Percentiles rank a stretch among this genome's conserved stretches.
Conservation (phyloP, 805 yeast genomes). For the Middelhovenomyces tepae region DNA sequence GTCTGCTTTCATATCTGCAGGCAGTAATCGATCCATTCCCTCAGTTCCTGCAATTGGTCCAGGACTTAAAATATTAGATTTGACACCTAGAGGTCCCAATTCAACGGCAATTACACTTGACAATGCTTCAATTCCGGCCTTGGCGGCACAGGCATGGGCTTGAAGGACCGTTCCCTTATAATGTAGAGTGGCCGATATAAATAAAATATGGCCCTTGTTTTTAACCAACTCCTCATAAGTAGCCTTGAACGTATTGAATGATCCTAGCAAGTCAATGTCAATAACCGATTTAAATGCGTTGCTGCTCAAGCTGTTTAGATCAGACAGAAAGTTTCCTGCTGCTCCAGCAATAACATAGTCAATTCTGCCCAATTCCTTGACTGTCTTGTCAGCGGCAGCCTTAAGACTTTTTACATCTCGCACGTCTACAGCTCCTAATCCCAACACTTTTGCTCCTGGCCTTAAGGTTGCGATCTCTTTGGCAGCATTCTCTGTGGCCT, state of each 20-base stretch:
- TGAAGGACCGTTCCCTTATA: conserved; percentile 86
- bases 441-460: conserved; percentile 57
- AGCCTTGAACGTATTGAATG: conserved; percentile 85
- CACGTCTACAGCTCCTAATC: conserved; percentile 70
- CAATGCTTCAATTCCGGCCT: conserved; percentile 89
- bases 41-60: conserved; percentile 86
- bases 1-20: conserved; percentile 33
- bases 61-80: conserved; percentile 82
- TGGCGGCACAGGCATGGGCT: conserved; percentile 87
- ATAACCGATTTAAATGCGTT: conserved; percentile 87
- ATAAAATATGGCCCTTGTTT: conserved; percentile 63
- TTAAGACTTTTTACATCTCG: conserved; percentile 54
- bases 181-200: conserved; percentile 85
- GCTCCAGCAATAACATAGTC: conserved; percentile 93
- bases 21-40: conserved; percentile 61
- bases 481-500: conserved; percentile 61
- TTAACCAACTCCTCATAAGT: conserved; percentile 53
- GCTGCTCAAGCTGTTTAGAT: conserved; percentile 65
- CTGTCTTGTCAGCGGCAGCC: conserved; percentile 57
- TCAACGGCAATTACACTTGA: conserved; percentile 81
- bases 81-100: conserved; percentile 80
- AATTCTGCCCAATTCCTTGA: conserved; percentile 60
- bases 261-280: conserved; percentile 79
- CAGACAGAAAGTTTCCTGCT: conserved; percentile 85
- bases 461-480: conserved; percentile 50